phyloP scores from a whole-genome alignment of 352 stramenopile genomes.

The Phytophthora ramorum region DNA sequence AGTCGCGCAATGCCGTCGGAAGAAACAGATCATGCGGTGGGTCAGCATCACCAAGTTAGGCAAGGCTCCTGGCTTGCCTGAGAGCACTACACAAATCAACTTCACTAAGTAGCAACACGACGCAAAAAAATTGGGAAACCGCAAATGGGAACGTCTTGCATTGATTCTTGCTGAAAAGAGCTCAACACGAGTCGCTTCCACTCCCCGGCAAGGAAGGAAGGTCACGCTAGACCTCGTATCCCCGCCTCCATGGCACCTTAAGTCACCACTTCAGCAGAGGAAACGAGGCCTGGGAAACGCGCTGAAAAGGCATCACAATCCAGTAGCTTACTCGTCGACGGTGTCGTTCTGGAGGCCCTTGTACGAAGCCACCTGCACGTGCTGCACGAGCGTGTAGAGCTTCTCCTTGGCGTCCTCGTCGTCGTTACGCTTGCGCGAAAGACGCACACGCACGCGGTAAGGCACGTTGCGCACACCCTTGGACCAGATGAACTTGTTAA shows the following conservation, averaged over 20 bases:
- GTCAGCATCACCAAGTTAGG: too few species aligned
- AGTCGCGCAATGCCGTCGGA: too few species aligned
- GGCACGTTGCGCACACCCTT: constrained; percentile 98
- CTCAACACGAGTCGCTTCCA: constrained; percentile 39
- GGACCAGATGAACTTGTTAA: constrained; percentile 99
- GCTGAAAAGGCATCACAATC: constrained; percentile 17
- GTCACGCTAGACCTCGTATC: constrained; percentile 19
- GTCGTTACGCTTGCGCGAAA: constrained; percentile 98
- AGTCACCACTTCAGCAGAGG: constrained; percentile 16
- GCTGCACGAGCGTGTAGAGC: constrained; percentile 98
- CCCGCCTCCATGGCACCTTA: constrained; percentile 16
- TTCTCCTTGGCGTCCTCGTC: constrained; percentile 99
- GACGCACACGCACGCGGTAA: constrained; percentile 96
- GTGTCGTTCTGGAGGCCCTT: constrained; percentile 98
- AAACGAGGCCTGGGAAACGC: constrained; percentile 16
- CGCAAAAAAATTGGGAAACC: constrained; percentile 27
- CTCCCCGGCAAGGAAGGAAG: constrained; percentile 34
- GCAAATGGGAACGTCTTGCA: constrained; percentile 47
- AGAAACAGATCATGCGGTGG: too few species aligned
- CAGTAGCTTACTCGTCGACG: constrained; percentile 88
- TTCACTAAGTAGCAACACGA: not conserved
- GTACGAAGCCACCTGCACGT: constrained; percentile 96
- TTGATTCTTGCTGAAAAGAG: constrained; percentile 38
- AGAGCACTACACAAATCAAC: not conserved
- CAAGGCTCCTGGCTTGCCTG: not conserved